Evolutionary conservation across 768 basidiomycete genomes (phyloP).

Genomic region (Cystobasidium onofrii): DNA sequence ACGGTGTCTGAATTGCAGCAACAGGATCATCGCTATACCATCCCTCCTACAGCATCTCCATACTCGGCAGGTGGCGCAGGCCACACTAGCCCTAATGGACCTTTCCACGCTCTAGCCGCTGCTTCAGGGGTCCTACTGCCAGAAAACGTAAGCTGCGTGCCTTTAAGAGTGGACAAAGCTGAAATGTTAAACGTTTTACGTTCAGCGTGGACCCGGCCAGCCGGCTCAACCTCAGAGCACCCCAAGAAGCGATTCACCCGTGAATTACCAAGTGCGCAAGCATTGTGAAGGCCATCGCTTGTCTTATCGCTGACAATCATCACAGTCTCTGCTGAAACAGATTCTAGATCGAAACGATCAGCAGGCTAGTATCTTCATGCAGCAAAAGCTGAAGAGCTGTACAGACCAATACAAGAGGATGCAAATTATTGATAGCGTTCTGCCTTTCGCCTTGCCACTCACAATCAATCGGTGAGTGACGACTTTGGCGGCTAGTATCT

Average conservation of each 20-base stretch:
- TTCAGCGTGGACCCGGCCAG: not conserved
- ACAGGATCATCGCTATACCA: not conserved
- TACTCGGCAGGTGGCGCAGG: not conserved
- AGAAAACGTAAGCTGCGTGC: not conserved
- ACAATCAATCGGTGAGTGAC: conserved; percentile 15
- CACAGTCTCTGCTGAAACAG: conserved; percentile 1
- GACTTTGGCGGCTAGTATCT: not conserved
- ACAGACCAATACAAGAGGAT: not conserved
- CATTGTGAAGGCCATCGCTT: not conserved
- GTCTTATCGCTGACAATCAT: not conserved
- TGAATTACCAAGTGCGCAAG: not conserved
- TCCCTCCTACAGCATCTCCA: not conserved
- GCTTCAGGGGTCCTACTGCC: conserved; percentile 20
- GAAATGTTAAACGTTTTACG: not conserved
- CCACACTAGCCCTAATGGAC: not conserved
- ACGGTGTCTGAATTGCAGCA: not conserved
- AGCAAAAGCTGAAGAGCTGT: conserved; percentile 32
- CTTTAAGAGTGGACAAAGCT: not conserved
- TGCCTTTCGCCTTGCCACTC: conserved; percentile 5
- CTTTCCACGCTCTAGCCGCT: conserved; percentile 21
- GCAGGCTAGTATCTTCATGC: conserved; percentile 30
- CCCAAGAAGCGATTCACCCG: not conserved
- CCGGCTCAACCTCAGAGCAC: not conserved
- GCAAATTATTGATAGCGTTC: conserved; percentile 23
- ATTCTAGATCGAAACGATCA: conserved; percentile 32